Percentiles rank a stretch among this genome's conserved stretches.
phyloP scores from a whole-genome alignment of 2,329 filamentous ascomycete genomes.

The Dissoconium aciculare region DNA sequence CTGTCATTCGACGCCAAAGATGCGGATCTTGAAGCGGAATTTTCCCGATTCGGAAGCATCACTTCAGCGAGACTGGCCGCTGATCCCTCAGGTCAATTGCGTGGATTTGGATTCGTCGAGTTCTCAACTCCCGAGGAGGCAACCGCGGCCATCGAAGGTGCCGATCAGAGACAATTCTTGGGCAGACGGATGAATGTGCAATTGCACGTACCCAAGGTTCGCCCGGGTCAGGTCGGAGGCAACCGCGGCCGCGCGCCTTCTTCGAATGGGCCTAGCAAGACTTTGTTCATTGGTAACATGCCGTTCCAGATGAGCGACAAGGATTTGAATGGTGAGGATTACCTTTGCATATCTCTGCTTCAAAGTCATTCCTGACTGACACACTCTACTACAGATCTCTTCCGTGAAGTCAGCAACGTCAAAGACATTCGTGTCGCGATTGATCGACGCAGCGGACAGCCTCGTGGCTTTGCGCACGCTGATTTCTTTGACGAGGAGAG shows the following conservation, averaged over 20 bases:
- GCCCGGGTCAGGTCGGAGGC: not conserved
- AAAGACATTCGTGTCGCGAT: slow-evolving; percentile 67
- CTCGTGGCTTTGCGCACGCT: slow-evolving; percentile 69
- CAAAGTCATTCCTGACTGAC: slow-evolving; percentile 1
- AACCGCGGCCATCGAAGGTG: slow-evolving; percentile 39
- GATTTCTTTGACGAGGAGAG: slow-evolving; percentile 58
- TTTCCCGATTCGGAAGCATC: slow-evolving; percentile 44
- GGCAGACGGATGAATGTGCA: slow-evolving; percentile 51
- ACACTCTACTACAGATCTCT: slow-evolving; percentile 36
- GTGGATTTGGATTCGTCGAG: slow-evolving; percentile 55
- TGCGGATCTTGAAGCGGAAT: slow-evolving; percentile 44
- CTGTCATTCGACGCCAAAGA: slow-evolving; percentile 53
- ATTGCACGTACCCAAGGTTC: slow-evolving; percentile 31
- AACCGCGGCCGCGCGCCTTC: not conserved
- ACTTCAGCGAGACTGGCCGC: slow-evolving; percentile 40
- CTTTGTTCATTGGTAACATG: slow-evolving; percentile 73
- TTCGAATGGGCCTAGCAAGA: slow-evolving; percentile 42
- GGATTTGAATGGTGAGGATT: slow-evolving; percentile 49
- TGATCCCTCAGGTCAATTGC: slow-evolving; percentile 50
- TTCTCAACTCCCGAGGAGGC: slow-evolving; percentile 42
- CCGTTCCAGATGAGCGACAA: slow-evolving; percentile 72
- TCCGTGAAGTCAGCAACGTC: slow-evolving; percentile 54
- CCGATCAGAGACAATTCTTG: slow-evolving; percentile 46
- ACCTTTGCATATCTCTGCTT: not conserved
- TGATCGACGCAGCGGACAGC: slow-evolving; percentile 64